A percentile compares a stretch with the other conserved stretches of the same genome.
These are phyloP conservation scores for Arachnopeziza araneosa DNA, from an alignment of 2,329 filamentous ascomycete species.

Conservation along the genomic window DNA sequence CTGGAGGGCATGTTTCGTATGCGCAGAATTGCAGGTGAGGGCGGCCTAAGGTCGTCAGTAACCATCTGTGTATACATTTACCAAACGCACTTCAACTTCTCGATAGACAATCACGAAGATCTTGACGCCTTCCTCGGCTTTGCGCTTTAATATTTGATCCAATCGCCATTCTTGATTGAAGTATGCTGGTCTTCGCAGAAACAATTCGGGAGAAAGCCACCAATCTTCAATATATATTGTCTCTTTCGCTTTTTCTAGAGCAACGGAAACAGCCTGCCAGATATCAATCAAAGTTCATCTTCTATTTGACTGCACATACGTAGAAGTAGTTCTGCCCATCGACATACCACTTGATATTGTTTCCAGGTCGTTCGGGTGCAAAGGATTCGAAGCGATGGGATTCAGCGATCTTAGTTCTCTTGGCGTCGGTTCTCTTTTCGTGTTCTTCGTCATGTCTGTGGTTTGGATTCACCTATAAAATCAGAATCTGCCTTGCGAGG, in stretches of 20 bases:
- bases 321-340: slow-evolving; percentile 95
- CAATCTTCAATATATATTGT: slow-evolving; percentile 95
- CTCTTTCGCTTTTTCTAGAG: slow-evolving; percentile 84
- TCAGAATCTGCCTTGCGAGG: background rate
- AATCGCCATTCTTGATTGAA: slow-evolving; percentile 80
- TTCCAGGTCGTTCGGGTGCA: slow-evolving; percentile 79
- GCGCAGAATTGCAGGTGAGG: slow-evolving; percentile 84
- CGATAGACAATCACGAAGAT: slow-evolving; percentile 93
- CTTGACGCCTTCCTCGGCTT: slow-evolving; percentile 87
- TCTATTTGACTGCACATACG: slow-evolving; percentile 35
- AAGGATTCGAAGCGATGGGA: slow-evolving; percentile 83
- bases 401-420: slow-evolving; percentile 66
- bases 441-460: slow-evolving; percentile 94
- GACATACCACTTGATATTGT: slow-evolving; percentile 94
- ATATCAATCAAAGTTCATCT: background rate
- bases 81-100: slow-evolving; percentile 43
- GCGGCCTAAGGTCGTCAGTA: slow-evolving; percentile 53
- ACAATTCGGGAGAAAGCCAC: slow-evolving; percentile 91
- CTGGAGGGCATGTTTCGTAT: slow-evolving; percentile 83
- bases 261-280: slow-evolving; percentile 71
- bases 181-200: slow-evolving; percentile 77
- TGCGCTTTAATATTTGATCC: slow-evolving; percentile 80
- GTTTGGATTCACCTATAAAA: slow-evolving; percentile 63
- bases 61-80: background rate
- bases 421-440: slow-evolving; percentile 76